Base-by-base conservation (phyloP, 2,329 filamentous ascomycete genomes). In the Alternaria brassicae region DNA sequence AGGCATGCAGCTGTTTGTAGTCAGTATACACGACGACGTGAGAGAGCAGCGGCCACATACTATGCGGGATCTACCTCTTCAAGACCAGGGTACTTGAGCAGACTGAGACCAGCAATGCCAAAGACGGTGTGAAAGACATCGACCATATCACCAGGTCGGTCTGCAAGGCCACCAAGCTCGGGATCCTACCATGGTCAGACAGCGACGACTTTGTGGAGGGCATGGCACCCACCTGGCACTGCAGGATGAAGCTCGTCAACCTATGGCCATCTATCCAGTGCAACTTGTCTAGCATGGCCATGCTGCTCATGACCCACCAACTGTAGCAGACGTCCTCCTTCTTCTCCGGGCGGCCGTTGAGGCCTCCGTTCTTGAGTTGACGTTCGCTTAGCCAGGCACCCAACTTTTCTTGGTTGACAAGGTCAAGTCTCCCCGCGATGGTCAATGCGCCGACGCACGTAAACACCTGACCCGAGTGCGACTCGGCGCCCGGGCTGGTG, bases 81-180 rank as follows among this genome's bases (percentile, higher is more conserved):
- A 41, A 97, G 79, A 1, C 89, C 92, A 6, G 90, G 87, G 72
- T 91, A 91, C 10, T 88, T 88, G 27, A 98, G 81, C 56, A 99
- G 84, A 75, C 93, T 96, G 67, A 99, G 80, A 2, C 95, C 95
- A 19, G 93, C 91, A 64, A 97, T 80, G 23, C 92, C 93, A 77
- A 99, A 99, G 53, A 89, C 82, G 0, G 95, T 98, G 75, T 99
- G 95, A 82, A 96, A 99, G 32, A 99, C 93, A 81, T 99, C 95
- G 21, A 97, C 94, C 89, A 94, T 93, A 72, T 99, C 89, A 25
- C 91, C 93, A 9, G 95, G 94, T 61, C 93, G 84, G 80, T 99
- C 95, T 5, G 94, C 89, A 66, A 99, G 87, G 10, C 95, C 95
- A 25, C 95, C 95, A 28, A 85, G 80, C 57, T 96, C 90, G 1